These are phyloP conservation scores for Lasiosphaeris hirsuta DNA, from an alignment of 495 filamentous ascomycete genomes.

Conservation along the genomic window DNA sequence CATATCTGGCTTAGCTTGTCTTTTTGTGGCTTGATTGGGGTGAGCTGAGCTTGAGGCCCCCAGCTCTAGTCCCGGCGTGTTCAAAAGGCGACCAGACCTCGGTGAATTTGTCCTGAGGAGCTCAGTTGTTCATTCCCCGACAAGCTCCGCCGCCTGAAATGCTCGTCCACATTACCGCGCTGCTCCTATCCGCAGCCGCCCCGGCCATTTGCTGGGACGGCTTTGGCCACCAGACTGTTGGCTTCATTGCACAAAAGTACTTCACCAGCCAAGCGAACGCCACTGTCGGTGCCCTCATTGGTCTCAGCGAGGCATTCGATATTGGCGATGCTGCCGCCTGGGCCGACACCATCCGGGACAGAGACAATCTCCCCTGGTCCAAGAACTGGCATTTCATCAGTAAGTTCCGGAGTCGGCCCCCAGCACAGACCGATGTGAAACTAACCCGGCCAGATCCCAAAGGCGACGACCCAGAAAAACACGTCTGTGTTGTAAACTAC, in stretches of 20 bases:
- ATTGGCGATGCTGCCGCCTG: slow-evolving; percentile 21
- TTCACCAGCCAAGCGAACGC: slow-evolving; percentile 12
- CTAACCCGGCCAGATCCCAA: slow-evolving; percentile 10
- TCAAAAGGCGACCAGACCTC: too few relatives aligned
- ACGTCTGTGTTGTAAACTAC: slow-evolving; percentile 13
- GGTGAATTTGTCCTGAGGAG: too few relatives aligned
- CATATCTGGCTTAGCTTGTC: too few relatives aligned
- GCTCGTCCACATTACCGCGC: not conserved
- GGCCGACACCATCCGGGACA: slow-evolving; percentile 19
- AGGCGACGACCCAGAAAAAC: slow-evolving; percentile 14
- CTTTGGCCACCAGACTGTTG: slow-evolving; percentile 22
- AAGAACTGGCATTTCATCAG: slow-evolving; percentile 21
- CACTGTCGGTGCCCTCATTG: slow-evolving; percentile 7
- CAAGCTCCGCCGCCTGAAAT: not conserved
- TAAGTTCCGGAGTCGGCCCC: not conserved
- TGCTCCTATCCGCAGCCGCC: slow-evolving; percentile 6
- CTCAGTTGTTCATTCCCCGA: too few relatives aligned
- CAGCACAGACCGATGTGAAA: not conserved
- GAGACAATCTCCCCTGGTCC: slow-evolving; percentile 16
- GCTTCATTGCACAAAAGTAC: slow-evolving; percentile 17
- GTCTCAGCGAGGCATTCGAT: slow-evolving; percentile 9
- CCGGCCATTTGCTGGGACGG: slow-evolving; percentile 9
- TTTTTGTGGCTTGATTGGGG: too few relatives aligned
- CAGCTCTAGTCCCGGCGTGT: too few relatives aligned
- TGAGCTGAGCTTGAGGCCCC: too few relatives aligned